phyloP scores from a whole-genome alignment of 257 asterid species.

The Solanum sejunctum region DNA sequence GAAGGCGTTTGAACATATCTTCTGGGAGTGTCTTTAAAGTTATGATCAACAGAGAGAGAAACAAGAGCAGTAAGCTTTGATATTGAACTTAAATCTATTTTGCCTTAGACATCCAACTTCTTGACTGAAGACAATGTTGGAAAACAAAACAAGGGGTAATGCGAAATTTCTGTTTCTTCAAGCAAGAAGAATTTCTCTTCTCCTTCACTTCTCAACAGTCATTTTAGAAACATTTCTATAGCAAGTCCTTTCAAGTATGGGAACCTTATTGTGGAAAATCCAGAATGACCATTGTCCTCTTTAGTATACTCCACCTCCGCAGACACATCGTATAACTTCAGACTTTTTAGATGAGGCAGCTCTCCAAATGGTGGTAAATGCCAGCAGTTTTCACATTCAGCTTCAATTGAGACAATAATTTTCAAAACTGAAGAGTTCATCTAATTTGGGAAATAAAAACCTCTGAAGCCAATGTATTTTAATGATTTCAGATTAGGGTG shows the following conservation, averaged over 20 bases:
- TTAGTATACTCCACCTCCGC: background rate
- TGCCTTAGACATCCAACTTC: no score
- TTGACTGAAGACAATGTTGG: no score
- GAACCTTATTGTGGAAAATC: background rate
- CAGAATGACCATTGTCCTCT: background rate
- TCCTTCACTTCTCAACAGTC: background rate
- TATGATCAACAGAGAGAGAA: background rate
- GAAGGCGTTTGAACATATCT: background rate
- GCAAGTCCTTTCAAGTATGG: background rate
- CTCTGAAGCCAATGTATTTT: background rate
- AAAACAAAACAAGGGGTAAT: background rate
- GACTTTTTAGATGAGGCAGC: background rate
- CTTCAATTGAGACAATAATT: background rate
- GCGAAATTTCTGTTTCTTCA: no score
- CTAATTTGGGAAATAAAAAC: background rate
- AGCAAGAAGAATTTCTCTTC: no score
- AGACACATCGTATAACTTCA: no score
- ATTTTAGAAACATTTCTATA: background rate
- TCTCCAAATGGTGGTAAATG: conserved; percentile 6
- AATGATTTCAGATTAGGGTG: background rate
- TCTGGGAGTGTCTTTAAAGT: background rate
- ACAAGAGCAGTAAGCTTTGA: background rate
- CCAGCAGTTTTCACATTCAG: background rate
- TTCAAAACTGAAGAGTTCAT: background rate
- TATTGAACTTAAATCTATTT: no score